Percentiles rank a stretch among this genome's conserved stretches.
These are phyloP conservation scores for Kazachstania kunashirensis DNA, from an alignment of 805 yeast species.

Conservation along the genomic window DNA sequence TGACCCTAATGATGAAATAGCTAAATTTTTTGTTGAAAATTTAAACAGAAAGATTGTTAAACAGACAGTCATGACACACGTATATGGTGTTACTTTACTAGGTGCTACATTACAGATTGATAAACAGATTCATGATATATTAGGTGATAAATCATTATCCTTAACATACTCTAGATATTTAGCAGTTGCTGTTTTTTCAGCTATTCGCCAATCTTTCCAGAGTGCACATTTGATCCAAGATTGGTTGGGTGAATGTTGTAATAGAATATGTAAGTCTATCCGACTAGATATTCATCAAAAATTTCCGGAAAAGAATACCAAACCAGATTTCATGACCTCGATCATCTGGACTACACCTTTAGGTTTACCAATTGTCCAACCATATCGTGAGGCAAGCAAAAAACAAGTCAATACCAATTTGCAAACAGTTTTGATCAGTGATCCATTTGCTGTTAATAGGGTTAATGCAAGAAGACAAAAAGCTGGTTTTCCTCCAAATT, in stretches of 20 bases:
- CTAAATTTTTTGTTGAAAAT: slow-evolving; percentile 43
- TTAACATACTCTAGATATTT: slow-evolving; percentile 51
- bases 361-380: slow-evolving; percentile 94
- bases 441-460: slow-evolving; percentile 75
- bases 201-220: slow-evolving; percentile 74
- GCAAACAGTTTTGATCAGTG: slow-evolving; percentile 78
- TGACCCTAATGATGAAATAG: slow-evolving; percentile 40
- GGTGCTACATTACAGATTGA: slow-evolving; percentile 89
- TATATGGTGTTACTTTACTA: slow-evolving; percentile 88
- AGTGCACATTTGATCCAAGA: slow-evolving; percentile 95
- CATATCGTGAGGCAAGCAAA: slow-evolving; percentile 64
- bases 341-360: slow-evolving; percentile 98
- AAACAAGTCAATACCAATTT: slow-evolving; percentile 69
- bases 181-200: slow-evolving; percentile 67
- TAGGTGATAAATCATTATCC: slow-evolving; percentile 39
- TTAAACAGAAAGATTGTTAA: slow-evolving; percentile 83
- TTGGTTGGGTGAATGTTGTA: slow-evolving; percentile 87
- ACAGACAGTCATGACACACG: slow-evolving; percentile 97
- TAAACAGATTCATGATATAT: slow-evolving; percentile 58
- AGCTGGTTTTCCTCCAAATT: slow-evolving; percentile 93
- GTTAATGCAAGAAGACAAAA: slow-evolving; percentile 86
- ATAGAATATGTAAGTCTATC: slow-evolving; percentile 66
- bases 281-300: slow-evolving; percentile 52
- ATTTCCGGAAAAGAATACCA: slow-evolving; percentile 34
- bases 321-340: slow-evolving; percentile 64